Evolutionary conservation across 441 rosid species (phyloP).

Genomic region (Oxalis stricta): DNA sequence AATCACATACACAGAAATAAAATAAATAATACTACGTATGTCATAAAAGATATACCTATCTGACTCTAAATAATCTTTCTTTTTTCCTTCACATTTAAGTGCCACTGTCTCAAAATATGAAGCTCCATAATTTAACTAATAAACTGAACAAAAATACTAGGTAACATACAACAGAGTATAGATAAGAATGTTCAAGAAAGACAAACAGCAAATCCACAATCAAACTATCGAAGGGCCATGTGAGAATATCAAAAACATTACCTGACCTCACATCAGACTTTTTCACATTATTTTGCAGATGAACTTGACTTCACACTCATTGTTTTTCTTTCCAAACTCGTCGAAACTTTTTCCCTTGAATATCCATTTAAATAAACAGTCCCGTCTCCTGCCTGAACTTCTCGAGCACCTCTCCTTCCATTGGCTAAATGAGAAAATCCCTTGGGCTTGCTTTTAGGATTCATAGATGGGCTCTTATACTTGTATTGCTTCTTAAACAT

Average conservation of each 20-base stretch:
- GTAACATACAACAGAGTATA: background rate
- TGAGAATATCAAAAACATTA: slow-evolving; percentile 13
- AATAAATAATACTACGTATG: background rate
- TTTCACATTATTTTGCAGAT: slow-evolving; percentile 7
- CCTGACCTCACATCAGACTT: slow-evolving; percentile 22
- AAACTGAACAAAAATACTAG: no score
- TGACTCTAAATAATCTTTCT: no score
- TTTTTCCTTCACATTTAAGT: no score
- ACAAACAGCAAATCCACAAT: background rate
- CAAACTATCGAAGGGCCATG: background rate
- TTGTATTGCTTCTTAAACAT: slow-evolving; percentile 46
- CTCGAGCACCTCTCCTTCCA: background rate
- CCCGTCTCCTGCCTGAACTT: background rate
- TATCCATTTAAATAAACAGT: background rate
- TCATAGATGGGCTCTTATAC: slow-evolving; percentile 26
- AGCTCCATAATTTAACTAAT: no score
- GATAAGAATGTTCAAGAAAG: background rate
- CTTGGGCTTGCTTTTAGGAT: slow-evolving; percentile 17
- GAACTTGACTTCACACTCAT: slow-evolving; percentile 6
- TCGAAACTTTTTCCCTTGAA: background rate
- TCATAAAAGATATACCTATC: no score
- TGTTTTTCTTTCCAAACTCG: slow-evolving; percentile 5
- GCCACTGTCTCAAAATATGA: no score
- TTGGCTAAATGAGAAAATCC: slow-evolving; percentile 35
- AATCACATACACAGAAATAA: background rate